Percentiles rank a stretch among this genome's conserved stretches.
Evolutionary conservation across 768 basidiomycete genomes (phyloP).

Genomic region (Sarcodon sp.): DNA sequence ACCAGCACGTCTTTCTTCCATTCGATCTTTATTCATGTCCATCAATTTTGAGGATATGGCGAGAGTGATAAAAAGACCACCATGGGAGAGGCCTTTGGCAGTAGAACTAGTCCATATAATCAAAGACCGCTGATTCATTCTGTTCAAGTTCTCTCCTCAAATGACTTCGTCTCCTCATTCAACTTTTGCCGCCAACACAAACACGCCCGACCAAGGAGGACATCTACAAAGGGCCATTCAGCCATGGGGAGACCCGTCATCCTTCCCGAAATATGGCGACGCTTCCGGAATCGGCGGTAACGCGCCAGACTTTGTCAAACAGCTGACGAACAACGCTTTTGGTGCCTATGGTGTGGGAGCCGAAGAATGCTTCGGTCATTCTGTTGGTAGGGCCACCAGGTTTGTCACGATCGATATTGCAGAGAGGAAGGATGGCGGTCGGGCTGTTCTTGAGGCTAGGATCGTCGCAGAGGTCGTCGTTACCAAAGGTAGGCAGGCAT

Average conservation of each 20-base stretch:
- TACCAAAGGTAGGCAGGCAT: conserved; percentile 37
- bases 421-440: conserved; percentile 24
- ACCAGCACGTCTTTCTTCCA: too few species aligned
- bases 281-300: conserved; percentile 48
- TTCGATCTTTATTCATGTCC: too few species aligned
- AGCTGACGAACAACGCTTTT: conserved; percentile 54
- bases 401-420: conserved; percentile 48
- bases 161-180: too few species aligned
- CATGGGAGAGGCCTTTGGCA: too few species aligned
- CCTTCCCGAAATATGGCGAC: conserved; percentile 46
- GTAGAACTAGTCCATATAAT: too few species aligned
- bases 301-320: conserved; percentile 48
- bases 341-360: conserved; percentile 60
- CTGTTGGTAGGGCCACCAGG: conserved; percentile 44
- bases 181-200: too few species aligned
- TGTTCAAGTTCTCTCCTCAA: too few species aligned
- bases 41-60: too few species aligned
- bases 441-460: conserved; percentile 33
- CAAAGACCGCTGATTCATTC: too few species aligned
- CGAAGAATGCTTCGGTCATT: conserved; percentile 46
- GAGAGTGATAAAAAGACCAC: too few species aligned
- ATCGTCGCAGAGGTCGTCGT: conserved; percentile 52
- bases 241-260: conserved; percentile 52
- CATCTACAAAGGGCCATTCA: too few species aligned
- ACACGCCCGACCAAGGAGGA: too few species aligned